Evolutionary conservation across 75 land plant genomes (phyloP).

Genomic region (Larix kaempferi): DNA sequence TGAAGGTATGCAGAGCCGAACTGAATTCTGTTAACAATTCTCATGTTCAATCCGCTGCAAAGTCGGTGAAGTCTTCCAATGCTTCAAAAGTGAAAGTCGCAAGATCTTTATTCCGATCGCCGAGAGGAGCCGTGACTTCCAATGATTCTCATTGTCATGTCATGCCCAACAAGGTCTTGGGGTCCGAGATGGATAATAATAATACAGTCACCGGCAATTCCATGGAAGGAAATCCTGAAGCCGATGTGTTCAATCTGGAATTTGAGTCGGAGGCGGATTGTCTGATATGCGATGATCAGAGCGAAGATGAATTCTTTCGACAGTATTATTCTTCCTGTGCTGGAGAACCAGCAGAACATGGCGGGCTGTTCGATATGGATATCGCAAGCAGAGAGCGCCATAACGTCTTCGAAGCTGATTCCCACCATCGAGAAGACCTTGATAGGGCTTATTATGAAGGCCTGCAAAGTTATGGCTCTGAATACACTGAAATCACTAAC

Average conservation of each 20-base stretch:
- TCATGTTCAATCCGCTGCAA: no score
- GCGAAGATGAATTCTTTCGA: conserved; percentile 6
- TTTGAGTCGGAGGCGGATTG: not conserved
- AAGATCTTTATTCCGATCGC: conserved; percentile 6
- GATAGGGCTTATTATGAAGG: no score
- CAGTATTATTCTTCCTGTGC: not conserved
- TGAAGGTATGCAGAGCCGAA: no score
- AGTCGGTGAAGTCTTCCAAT: not conserved
- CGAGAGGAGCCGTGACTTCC: not conserved
- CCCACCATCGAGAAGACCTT: not conserved
- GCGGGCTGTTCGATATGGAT: not conserved
- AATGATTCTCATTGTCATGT: no score
- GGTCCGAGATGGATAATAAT: not conserved
- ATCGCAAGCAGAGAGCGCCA: not conserved
- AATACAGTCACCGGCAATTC: not conserved
- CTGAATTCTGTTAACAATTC: not conserved
- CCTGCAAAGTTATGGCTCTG: no score
- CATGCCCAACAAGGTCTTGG: not conserved
- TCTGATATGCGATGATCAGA: not conserved
- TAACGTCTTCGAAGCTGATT: not conserved
- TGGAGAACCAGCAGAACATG: not conserved
- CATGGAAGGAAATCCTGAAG: not conserved
- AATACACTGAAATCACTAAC: not conserved
- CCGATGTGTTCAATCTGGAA: not conserved
- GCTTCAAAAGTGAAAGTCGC: not conserved